These are phyloP conservation scores for Rhododendron williamsianum DNA, from an alignment of 148 eudicot genomes.

Conservation along the genomic window DNA sequence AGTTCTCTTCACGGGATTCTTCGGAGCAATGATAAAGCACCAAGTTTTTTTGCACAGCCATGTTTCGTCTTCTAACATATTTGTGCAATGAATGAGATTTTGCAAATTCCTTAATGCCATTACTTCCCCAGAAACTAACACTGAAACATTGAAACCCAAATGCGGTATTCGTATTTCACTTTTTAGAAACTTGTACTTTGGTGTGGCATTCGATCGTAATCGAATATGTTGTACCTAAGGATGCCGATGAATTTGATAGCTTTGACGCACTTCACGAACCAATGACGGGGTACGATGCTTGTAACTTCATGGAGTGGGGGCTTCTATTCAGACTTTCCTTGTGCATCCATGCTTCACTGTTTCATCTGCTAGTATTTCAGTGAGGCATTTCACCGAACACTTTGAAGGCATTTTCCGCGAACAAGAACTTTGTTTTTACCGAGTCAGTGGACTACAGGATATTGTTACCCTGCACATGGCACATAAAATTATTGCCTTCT, in stretches of 20 bases:
- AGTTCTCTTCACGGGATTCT: slow-evolving; percentile 18
- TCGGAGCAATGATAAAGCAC: slow-evolving; percentile 30
- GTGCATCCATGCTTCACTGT: neutral
- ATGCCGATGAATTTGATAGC: too few relatives aligned
- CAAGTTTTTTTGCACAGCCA: slow-evolving; percentile 13
- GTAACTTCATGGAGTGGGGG: too few relatives aligned
- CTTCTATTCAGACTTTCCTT: neutral
- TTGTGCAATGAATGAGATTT: slow-evolving; percentile 15
- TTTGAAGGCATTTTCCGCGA: neutral
- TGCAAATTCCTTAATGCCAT: slow-evolving; percentile 21
- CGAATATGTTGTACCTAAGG: too few relatives aligned
- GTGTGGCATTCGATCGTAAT: neutral
- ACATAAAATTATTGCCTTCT: neutral
- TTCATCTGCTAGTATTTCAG: neutral
- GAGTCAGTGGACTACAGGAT: neutral
- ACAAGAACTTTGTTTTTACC: neutral
- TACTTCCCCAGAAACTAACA: neutral
- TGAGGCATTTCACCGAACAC: slow-evolving; percentile 13
- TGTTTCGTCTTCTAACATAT: slow-evolving; percentile 12
- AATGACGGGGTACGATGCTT: too few relatives aligned
- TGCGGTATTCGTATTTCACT: too few relatives aligned
- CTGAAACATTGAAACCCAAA: neutral
- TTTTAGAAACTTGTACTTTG: too few relatives aligned
- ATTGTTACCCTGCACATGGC: neutral
- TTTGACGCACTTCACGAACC: too few relatives aligned